Evolutionary conservation across 345 rosid genomes (phyloP), one percentile per base, ranked within the genome.

Genomic region (Linum trigynum): DNA sequence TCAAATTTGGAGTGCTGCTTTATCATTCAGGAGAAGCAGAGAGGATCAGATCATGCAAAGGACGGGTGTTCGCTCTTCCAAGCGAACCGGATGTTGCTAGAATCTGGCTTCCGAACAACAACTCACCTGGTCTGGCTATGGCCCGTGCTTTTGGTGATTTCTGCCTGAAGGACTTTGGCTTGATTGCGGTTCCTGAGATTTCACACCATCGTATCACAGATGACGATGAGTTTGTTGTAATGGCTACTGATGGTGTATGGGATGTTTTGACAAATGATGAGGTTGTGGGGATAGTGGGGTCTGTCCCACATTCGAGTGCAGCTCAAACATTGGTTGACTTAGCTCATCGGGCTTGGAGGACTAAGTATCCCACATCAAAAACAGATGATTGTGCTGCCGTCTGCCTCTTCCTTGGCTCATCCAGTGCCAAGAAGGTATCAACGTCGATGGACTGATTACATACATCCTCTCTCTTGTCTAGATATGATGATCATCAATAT

Each of bases 191-290:
- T 36, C 71, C 71, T 45, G 71, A 67, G 43, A 57, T 67, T 48
- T 59, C 57, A 15, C 32, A 67, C 51, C 42, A 50, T 14, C 57
- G 36, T 15, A 7, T 67, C 57, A 35, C 64, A 0, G 64, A 43
- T 32, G 45, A 59, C 10, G 71, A 67, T 38, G 58, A 67, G 32
- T 67, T 67, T 60, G 43, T 67, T 3, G 71, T 67, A 14, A 45
- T 67, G 58, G 71, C 71, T 59, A 59, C 65, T 32, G 71, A 67
- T 59, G 71, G 70, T 64, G 71, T 67, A 59, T 67, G 71, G 71
- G 71, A 67, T 67, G 71, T 60, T 2, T 63, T 67, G 12, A 43
- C 71, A 67, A 67, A 67, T 39, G 37, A 59, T 16, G 71, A 67
- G 61, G 71, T 67, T 6, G 65, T 67, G 5, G 32, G 40, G 12